phyloP scores from a whole-genome alignment of 495 filamentous ascomycete species.

The Xylaria venustula region DNA sequence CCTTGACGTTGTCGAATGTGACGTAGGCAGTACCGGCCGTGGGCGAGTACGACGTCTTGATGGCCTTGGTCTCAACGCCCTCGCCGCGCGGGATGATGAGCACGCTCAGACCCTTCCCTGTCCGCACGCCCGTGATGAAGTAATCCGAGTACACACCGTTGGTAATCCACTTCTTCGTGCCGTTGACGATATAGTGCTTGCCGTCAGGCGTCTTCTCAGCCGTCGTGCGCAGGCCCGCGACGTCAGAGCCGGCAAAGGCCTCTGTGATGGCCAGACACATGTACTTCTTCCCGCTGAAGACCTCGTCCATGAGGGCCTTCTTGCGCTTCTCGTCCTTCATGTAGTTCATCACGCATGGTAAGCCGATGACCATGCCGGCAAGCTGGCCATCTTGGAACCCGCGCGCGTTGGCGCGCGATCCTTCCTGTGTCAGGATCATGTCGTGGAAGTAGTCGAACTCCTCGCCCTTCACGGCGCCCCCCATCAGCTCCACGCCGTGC shows the following conservation, averaged over 20 bases:
- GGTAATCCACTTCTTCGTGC: conserved; percentile 94
- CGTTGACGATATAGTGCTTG: conserved; percentile 82
- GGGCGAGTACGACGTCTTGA: conserved; percentile 85
- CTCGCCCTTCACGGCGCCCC: conserved; percentile 69
- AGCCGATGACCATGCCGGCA: conserved; percentile 80
- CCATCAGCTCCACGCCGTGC: conserved; percentile 64
- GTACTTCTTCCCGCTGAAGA: conserved; percentile 79
- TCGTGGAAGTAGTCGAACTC: conserved; percentile 91
- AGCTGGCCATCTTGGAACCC: conserved; percentile 62
- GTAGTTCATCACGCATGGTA: conserved; percentile 81
- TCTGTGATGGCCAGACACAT: conserved; percentile 87
- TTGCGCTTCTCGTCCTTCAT: conserved; percentile 65
- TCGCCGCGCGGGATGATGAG: conserved; percentile 72
- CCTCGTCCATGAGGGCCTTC: conserved; percentile 65
- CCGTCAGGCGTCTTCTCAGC: conserved; percentile 79
- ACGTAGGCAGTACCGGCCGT: conserved; percentile 77
- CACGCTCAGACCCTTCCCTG: conserved; percentile 78
- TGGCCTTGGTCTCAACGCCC: conserved; percentile 68
- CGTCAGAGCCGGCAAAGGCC: conserved; percentile 85
- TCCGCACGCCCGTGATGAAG: conserved; percentile 79
- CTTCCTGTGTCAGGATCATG: conserved; percentile 72
- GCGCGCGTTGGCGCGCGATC: conserved; percentile 65
- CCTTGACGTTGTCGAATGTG: conserved; percentile 84
- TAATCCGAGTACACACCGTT: conserved; percentile 84
- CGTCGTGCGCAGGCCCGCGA: conserved; percentile 78